A percentile compares a stretch with the other conserved stretches of the same genome.
Evolutionary conservation across 768 basidiomycete genomes (phyloP).

Genomic region (Lentinula aciculospora): DNA sequence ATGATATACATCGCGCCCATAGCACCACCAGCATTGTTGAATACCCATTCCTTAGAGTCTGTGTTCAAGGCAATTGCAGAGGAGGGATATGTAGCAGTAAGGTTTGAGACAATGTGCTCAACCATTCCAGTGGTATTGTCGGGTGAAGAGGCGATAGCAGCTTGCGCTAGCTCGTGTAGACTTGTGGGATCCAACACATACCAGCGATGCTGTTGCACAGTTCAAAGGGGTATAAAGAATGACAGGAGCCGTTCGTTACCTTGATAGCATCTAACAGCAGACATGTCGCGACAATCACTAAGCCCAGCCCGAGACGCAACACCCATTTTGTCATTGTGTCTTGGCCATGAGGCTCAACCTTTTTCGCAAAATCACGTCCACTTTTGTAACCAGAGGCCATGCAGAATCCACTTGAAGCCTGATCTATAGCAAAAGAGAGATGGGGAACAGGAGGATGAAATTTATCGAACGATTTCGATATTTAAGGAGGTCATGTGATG

Average conservation of each 20-base stretch:
- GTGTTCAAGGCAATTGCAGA: constrained; percentile 49
- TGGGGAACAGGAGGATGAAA: not conserved
- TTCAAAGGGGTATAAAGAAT: too few species aligned
- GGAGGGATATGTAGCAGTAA: constrained; percentile 66
- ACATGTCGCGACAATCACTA: constrained; percentile 32
- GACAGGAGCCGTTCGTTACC: constrained; percentile 24
- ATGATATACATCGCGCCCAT: constrained; percentile 99
- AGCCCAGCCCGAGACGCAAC: constrained; percentile 25
- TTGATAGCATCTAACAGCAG: constrained; percentile 59
- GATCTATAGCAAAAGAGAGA: not conserved
- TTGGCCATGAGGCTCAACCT: not conserved
- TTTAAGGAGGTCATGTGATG: too few species aligned
- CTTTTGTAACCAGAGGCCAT: not conserved
- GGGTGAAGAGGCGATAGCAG: constrained; percentile 60
- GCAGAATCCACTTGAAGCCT: not conserved
- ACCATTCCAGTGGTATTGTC: constrained; percentile 72
- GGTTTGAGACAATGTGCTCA: constrained; percentile 73
- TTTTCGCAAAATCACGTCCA: not conserved
- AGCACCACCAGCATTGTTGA: constrained; percentile 96
- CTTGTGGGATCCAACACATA: constrained; percentile 76
- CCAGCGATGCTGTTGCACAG: constrained; percentile 59
- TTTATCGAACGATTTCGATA: not conserved
- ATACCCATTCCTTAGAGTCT: constrained; percentile 79
- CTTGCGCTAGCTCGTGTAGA: constrained; percentile 69
- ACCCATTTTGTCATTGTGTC: constrained; percentile 22